Evolutionary conservation across 1,139 yeast species (phyloP), one percentile per base, ranked within the genome.

Genomic region (Candida sojae): DNA sequence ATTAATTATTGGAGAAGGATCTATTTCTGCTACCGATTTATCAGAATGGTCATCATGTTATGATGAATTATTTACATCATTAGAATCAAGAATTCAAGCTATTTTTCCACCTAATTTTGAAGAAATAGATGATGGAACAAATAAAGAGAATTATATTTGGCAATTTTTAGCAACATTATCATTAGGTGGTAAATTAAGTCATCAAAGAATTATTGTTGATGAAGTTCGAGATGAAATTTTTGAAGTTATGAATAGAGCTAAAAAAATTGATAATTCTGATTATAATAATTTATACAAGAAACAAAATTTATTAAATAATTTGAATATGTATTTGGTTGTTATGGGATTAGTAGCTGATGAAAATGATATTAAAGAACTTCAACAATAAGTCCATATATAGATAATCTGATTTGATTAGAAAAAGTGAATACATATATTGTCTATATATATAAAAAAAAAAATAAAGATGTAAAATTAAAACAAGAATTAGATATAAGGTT

Each of bases 91-190:
- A 64, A 77, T 93, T 49, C 76, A 86, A 2, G 75, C 83, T 28
- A 82, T 92, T 47, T 92, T 93, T 86, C 97, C 98, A 46, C 91
- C 93, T 44, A 73, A 75, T 47, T 72, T 71, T 28, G 72, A 68
- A 46, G 77, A 75, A 51, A 63, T 64, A 10, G 87, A 81, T 52
- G 96, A 89, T 62, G 92, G 86, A 55, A 82, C 96, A 0, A 61
- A 70, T 1, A 67, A 70, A 48, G 78, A 73, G 54, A 75, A 75
- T 57, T 91, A 92, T 61, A 92, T 91, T 43, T 93, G 99, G 99
- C 98, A 93, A 71, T 92, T 93, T 63, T 79, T 93, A 68, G 99
- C 99, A 34, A 88, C 97, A 11, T 78, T 93, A 52, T 95, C 98
- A 0, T 76, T 93, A 54, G 95, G 97, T 53, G 97, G 98, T 57